These are phyloP conservation scores for Syzygium aromaticum DNA, from an alignment of 345 rosid species.

Conservation along the genomic window DNA sequence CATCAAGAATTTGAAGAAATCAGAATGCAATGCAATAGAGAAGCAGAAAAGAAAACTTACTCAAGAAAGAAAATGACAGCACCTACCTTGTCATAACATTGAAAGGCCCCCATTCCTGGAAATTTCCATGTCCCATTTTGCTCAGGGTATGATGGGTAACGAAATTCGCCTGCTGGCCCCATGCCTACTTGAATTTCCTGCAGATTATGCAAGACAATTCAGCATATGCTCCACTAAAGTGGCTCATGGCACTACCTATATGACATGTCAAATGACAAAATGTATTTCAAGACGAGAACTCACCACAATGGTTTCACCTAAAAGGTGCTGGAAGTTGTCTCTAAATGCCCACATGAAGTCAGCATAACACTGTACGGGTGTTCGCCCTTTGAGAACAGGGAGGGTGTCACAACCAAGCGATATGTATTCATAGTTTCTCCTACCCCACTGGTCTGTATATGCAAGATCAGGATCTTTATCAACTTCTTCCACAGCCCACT, in stretches of 20 bases:
- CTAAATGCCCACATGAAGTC: conserved; percentile 94
- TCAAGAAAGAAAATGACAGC: not conserved
- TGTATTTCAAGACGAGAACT: not conserved
- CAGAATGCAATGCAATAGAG: not conserved
- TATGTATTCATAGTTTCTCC: conserved; percentile 80
- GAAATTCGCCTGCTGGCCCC: conserved; percentile 99
- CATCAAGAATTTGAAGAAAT: conserved; percentile 3
- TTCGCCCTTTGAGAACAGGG: conserved; percentile 79
- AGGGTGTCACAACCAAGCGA: conserved; percentile 91
- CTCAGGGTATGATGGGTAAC: conserved; percentile 91
- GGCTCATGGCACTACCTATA: not conserved
- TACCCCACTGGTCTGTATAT: conserved; percentile 99
- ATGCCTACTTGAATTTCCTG: conserved; percentile 99
- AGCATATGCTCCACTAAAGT: not conserved
- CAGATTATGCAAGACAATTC: not conserved
- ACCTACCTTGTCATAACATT: conserved; percentile 82
- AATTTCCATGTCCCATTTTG: conserved; percentile 82
- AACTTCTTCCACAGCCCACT: conserved; percentile 81
- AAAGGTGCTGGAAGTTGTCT: conserved; percentile 69
- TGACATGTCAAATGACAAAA: not conserved
- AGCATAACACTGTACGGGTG: conserved; percentile 86
- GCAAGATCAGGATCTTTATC: conserved; percentile 67
- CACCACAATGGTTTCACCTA: conserved; percentile 94
- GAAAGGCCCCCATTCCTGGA: conserved; percentile 98
- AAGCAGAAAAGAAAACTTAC: not conserved